A percentile compares a stretch with the other conserved stretches of the same genome.
These are phyloP conservation scores for Ascochyta rabiei DNA, from an alignment of 2,329 filamentous ascomycete genomes.

Conservation along the genomic window DNA sequence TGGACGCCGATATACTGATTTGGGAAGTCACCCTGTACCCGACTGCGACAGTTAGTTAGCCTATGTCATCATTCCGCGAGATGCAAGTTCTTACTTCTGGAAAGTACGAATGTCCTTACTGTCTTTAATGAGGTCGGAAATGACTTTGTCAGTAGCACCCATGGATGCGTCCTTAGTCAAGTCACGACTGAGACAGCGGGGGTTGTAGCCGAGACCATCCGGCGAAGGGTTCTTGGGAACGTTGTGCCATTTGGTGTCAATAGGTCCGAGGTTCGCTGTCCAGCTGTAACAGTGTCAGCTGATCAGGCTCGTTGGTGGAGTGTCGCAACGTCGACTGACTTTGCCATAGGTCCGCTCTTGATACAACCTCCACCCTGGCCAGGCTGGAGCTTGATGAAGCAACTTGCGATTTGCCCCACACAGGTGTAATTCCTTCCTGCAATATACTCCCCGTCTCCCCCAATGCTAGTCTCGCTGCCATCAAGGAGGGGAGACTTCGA, in stretches of 20 bases:
- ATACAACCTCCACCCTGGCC: slow-evolving; percentile 65
- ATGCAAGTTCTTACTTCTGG: slow-evolving; percentile 24
- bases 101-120: slow-evolving; percentile 42
- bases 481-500: slow-evolving; percentile 61
- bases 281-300: slow-evolving; percentile 23
- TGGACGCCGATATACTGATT: slow-evolving; percentile 50
- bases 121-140: slow-evolving; percentile 30
- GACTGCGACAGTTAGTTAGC: neutral
- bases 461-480: slow-evolving; percentile 56
- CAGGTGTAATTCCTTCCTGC: slow-evolving; percentile 36
- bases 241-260: slow-evolving; percentile 46
- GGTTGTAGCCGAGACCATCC: slow-evolving; percentile 44
- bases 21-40: slow-evolving; percentile 47
- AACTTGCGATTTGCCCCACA: slow-evolving; percentile 29
- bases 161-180: slow-evolving; percentile 34
- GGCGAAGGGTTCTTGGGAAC: slow-evolving; percentile 38
- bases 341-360: slow-evolving; percentile 58
- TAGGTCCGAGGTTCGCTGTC: slow-evolving; percentile 56
- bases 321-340: slow-evolving; percentile 31
- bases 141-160: slow-evolving; percentile 33
- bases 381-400: slow-evolving; percentile 50
- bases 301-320: neutral
- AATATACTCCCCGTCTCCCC: slow-evolving; percentile 54
- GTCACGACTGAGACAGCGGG: slow-evolving; percentile 49
- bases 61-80: too few species aligned